A percentile compares a stretch with the other conserved stretches of the same genome.
These are phyloP conservation scores for Kregervanrija fluxuum DNA, from an alignment of 805 yeast genomes.

Conservation along the genomic window DNA sequence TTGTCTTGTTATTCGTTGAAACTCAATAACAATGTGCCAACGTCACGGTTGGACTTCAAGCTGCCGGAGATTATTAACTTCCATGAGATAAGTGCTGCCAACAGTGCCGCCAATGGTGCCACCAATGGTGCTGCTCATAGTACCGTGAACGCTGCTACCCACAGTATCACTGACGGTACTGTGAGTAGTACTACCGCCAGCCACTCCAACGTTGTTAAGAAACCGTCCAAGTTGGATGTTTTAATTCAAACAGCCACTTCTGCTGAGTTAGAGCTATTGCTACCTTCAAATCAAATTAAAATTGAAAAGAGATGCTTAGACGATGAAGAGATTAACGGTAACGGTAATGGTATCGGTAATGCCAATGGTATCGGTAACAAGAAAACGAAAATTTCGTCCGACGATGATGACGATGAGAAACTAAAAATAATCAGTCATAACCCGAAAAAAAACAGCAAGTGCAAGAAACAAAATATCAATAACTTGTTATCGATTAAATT, in stretches of 20 bases:
- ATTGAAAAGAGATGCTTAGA: no score
- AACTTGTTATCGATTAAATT: constrained; percentile 18
- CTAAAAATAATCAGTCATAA: not conserved
- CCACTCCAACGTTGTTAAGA: not conserved
- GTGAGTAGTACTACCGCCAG: not conserved
- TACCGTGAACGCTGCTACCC: no score
- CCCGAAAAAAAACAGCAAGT: not conserved
- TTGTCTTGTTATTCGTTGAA: constrained; percentile 25
- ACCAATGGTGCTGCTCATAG: not conserved
- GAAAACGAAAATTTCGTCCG: no score
- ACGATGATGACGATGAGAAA: not conserved
- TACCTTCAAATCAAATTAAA: not conserved
- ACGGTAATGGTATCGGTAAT: no score
- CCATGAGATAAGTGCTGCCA: constrained; percentile 14
- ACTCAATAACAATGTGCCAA: constrained; percentile 23
- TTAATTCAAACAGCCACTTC: constrained; percentile 26
- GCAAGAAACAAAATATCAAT: not conserved
- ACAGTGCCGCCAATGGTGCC: constrained; percentile 12
- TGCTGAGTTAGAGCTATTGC: constrained; percentile 6
- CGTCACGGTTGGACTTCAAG: constrained; percentile 9
- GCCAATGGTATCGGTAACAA: no score
- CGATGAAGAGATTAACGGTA: no score
- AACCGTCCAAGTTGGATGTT: constrained; percentile 22
- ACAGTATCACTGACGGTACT: constrained; percentile 8
- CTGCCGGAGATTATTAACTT: constrained; percentile 1